Evolutionary conservation across 2,329 filamentous ascomycete species (phyloP).

Genomic region (Macrophomina pseudophaseolina): DNA sequence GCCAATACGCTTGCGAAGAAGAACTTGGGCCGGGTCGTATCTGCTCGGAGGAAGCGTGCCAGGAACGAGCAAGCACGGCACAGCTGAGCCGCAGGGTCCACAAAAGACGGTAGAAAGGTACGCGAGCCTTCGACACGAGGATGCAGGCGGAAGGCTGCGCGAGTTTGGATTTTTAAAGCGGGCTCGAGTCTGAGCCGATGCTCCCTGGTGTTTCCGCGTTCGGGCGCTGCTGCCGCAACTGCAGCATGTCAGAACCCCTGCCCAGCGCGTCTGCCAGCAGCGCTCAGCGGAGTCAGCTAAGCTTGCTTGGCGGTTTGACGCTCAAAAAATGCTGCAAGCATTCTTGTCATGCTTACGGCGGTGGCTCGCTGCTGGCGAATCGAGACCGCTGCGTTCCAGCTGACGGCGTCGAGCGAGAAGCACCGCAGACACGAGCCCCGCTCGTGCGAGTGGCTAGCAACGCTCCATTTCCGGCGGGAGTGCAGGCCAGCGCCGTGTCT

Average conservation of each 20-base stretch:
- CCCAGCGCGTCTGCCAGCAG: neutral
- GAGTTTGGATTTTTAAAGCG: constrained; percentile 10
- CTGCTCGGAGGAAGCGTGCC: neutral
- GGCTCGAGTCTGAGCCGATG: constrained; percentile 5
- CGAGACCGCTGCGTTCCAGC: constrained; percentile 3
- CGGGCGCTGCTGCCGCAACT: constrained; percentile 12
- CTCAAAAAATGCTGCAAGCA: neutral
- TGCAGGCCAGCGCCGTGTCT: neutral
- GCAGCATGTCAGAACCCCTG: constrained; percentile 13
- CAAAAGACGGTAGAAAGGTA: constrained; percentile 8
- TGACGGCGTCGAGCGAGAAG: neutral
- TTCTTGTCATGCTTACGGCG: neutral
- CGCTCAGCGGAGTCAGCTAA: constrained; percentile 10
- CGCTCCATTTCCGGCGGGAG: neutral
- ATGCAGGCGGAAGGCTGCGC: neutral
- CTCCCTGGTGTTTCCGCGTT: constrained; percentile 12
- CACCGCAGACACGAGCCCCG: neutral
- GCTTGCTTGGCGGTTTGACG: constrained; percentile 21
- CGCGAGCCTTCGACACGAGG: neutral
- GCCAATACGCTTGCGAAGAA: constrained; percentile 5
- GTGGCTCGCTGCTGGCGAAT: constrained; percentile 7
- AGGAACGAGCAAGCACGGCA: constrained; percentile 3
- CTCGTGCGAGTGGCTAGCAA: neutral
- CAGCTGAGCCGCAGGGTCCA: constrained; percentile 14
- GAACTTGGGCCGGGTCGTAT: constrained; percentile 20